Percentiles rank a stretch among this genome's conserved stretches.
Evolutionary conservation across 163 green algal species (phyloP).

Genomic region (Volvox carteri): DNA sequence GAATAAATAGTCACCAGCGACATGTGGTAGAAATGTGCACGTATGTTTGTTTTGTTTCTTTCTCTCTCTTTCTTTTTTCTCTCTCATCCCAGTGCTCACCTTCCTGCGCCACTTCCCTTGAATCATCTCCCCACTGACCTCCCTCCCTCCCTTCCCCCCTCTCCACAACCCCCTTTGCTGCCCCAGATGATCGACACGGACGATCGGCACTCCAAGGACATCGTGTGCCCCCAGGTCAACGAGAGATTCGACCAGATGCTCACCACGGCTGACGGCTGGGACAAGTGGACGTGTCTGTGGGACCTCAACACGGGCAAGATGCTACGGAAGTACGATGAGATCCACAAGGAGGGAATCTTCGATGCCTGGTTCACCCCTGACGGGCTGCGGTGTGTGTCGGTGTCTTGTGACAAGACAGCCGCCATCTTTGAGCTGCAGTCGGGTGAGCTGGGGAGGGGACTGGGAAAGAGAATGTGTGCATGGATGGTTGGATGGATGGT

Average conservation of each 20-base stretch:
- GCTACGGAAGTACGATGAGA: background rate
- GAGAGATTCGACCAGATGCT: constrained; percentile 21
- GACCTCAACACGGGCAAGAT: constrained; percentile 12
- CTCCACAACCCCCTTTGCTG: no score
- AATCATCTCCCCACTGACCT: background rate
- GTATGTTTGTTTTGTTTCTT: no score
- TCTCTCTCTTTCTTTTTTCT: background rate
- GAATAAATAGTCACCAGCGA: no score
- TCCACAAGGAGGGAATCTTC: constrained; percentile 15
- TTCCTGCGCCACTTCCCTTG: background rate
- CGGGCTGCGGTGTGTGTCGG: background rate
- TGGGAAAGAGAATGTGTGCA: no score
- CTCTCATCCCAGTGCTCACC: background rate
- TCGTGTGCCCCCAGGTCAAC: constrained; percentile 12
- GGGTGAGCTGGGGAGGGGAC: no score
- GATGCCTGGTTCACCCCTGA: constrained; percentile 32
- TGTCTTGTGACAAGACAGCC: constrained; percentile 31
- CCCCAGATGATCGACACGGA: constrained; percentile 13
- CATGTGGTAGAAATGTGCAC: no score
- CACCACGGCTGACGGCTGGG: background rate
- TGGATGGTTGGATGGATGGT: no score
- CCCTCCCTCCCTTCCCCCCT: no score
- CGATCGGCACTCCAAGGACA: constrained; percentile 9
- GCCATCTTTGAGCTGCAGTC: background rate
- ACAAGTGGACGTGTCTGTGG: constrained; percentile 32